Base-by-base conservation (phyloP, 352 stramenopile species). In the Discostella stelligera region DNA sequence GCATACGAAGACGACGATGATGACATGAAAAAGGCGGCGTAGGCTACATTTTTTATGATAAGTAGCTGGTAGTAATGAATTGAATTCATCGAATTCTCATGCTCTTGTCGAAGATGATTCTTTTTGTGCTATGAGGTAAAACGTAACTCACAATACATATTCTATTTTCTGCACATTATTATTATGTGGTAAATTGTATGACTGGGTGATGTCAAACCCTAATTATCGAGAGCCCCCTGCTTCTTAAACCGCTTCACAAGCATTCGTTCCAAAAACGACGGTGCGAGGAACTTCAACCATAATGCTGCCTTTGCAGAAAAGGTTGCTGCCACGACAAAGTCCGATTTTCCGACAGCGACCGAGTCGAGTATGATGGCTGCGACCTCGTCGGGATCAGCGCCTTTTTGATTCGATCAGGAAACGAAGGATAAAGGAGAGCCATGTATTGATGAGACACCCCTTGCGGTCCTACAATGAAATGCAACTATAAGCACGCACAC, bases 1-100 rank as follows among this genome's bases (percentile, higher is more conserved):
- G 95, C 95, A 60, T 98, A 98, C 88, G 71, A 88, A 74, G 85
- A 94, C 21, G 85, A 95, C 48, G 77, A 87, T 8, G 81, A 85
- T 10, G 82, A 83, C 0, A 92, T 90, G 67, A 77, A 85, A 25
- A 44, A 44, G 37, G 37, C 37, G 37, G 37, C 37, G 11, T 44
- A 44, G 37, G 37, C 37, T 44, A 44, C 37, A 44, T 44, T 44
- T 44, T 44, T 3, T 44, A 44, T 10, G 37, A 13, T 44, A 13
- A 10, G 37, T 44, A 44, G 37, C 37, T 13, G 13, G 4, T 44
- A 44, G 37, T 11, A 14, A 44, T 14, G 11, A 44, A 44, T 14
- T 10, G 2, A 44, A 44, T 44, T 44, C 7, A 44, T 44, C 27
- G 2, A 44, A 11, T 44, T 10, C 37, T 44, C 37, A 10, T 10